Base-by-base conservation (phyloP, 495 filamentous ascomycete species). In the Penicillium argentinense region DNA sequence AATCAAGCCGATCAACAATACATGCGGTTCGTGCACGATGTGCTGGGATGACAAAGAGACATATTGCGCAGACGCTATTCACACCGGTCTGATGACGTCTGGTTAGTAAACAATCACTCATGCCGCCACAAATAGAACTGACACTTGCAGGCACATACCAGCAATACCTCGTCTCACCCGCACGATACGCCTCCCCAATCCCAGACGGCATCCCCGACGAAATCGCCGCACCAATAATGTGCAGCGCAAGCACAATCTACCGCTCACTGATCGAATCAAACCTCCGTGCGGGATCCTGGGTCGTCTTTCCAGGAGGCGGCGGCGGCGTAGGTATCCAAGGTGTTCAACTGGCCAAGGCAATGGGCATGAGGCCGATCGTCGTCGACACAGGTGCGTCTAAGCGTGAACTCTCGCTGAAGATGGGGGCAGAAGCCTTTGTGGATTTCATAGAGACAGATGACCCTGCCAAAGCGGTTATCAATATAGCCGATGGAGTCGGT, bases 311-410 rank as follows among this genome's bases (percentile, higher is more conserved):
- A 2, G 67, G 62, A 7, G 62, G 67, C 2, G 83, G 84, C 28
- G 84, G 82, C 32, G 82, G 84, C 12, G 73, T 86, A 4, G 83
- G 83, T 13, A 79, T 83, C 56, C 64, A 84, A 27, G 81, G 79
- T 4, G 72, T 76, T 2, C 83, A 87, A 51, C 69, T 87, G 16
- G 83, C 79, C 67, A 56, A 57, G 19, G 75, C 73, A 3, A 78
- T 80, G 73, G 77, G 76, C 0, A 70, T 79, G 64, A 64, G 74
- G 4, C 72, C 74, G 0, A 71, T 80, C n/a, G 77, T 74, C 8
- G 64, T 79, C 5, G 76, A 80, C 39, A 68, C 60, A 0, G 76
- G 75, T 1, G 56, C 46, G 1, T 53, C 54, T 0, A 80, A 79
- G 49, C 58, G 60, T 26, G 53, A 57, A 9, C 53, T 80, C 3